phyloP scores from a whole-genome alignment of 2,329 filamentous ascomycete genomes.

The Sporothrix humicola region DNA sequence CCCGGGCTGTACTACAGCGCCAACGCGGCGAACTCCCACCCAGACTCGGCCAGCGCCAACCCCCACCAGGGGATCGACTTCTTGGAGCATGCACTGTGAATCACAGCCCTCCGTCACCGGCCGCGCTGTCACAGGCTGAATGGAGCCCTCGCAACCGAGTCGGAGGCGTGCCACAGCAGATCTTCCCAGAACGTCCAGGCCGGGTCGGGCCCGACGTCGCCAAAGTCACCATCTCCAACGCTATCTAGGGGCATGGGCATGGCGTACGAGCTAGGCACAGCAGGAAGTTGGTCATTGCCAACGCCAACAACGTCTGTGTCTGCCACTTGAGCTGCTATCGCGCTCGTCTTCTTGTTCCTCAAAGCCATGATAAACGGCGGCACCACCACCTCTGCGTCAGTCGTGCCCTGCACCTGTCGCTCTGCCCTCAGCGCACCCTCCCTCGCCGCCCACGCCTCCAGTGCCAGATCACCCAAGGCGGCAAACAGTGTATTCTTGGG shows the following conservation, averaged over 20 bases:
- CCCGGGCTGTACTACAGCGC: too few relatives aligned
- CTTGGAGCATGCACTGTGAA: too few relatives aligned
- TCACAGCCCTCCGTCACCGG: too few relatives aligned
- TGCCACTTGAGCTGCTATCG: not conserved
- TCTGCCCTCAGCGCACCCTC: slow-evolving; percentile 49
- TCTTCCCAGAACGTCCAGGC: slow-evolving; percentile 6
- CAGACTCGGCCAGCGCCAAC: too few relatives aligned
- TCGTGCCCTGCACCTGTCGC: not conserved
- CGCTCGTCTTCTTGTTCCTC: not conserved
- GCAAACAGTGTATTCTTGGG: slow-evolving; percentile 50
- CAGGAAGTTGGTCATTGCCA: not conserved
- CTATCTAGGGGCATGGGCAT: not conserved
- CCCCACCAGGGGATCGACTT: too few relatives aligned
- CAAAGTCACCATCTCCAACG: too few relatives aligned
- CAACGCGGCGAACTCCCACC: too few relatives aligned
- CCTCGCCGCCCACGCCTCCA: slow-evolving; percentile 59
- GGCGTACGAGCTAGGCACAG: not conserved
- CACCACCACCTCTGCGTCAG: not conserved
- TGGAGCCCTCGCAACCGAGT: too few relatives aligned
- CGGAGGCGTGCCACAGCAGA: not conserved
- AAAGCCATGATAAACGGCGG: not conserved
- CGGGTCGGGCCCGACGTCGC: not conserved
- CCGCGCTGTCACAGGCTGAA: too few relatives aligned
- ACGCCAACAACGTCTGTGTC: too few relatives aligned
- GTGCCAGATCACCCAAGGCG: slow-evolving; percentile 53